Conservation (phyloP, 2,329 filamentous ascomycete genomes). For the Pseudocercospora crystallina region DNA sequence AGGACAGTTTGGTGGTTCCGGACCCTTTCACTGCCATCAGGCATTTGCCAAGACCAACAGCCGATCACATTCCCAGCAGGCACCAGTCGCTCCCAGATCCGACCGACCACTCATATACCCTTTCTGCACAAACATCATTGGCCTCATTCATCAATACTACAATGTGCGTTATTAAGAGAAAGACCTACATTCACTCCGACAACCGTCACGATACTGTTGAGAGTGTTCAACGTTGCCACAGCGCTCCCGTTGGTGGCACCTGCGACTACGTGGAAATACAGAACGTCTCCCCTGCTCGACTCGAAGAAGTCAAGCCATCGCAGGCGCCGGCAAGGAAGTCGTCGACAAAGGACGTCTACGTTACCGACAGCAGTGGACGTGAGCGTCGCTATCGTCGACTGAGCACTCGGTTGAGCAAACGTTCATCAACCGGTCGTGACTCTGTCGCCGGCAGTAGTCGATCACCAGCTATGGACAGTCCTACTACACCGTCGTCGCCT, state of each 20-base stretch:
- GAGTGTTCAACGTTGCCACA: slow-evolving; percentile 24
- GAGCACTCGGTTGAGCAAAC: slow-evolving; percentile 21
- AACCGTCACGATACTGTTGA: slow-evolving; percentile 23
- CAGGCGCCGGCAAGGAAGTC: slow-evolving; percentile 15
- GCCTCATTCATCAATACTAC: neutral
- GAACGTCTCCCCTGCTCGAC: slow-evolving; percentile 15
- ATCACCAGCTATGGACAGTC: slow-evolving; percentile 22
- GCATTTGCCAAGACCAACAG: slow-evolving; percentile 10
- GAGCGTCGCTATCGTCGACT: slow-evolving; percentile 25
- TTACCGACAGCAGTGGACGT: slow-evolving; percentile 24
- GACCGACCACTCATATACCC: neutral
- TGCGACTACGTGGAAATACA: slow-evolving; percentile 24
- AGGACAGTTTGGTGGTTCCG: neutral
- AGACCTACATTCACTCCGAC: slow-evolving; percentile 29
- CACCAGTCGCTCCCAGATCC: neutral
- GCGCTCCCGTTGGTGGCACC: slow-evolving; percentile 20
- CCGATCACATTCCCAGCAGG: slow-evolving; percentile 4
- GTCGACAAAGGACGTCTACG: slow-evolving; percentile 22
- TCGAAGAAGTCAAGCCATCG: slow-evolving; percentile 19
- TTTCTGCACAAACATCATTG: neutral
- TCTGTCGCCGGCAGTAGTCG: slow-evolving; percentile 10
- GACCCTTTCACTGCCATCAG: slow-evolving; percentile 8
- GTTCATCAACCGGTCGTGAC: slow-evolving; percentile 19
- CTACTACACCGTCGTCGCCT: slow-evolving; percentile 20
- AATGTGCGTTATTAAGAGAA: slow-evolving; percentile 35